Evolutionary conservation across 441 rosid genomes (phyloP).

Genomic region (Raphanus hybrid): DNA sequence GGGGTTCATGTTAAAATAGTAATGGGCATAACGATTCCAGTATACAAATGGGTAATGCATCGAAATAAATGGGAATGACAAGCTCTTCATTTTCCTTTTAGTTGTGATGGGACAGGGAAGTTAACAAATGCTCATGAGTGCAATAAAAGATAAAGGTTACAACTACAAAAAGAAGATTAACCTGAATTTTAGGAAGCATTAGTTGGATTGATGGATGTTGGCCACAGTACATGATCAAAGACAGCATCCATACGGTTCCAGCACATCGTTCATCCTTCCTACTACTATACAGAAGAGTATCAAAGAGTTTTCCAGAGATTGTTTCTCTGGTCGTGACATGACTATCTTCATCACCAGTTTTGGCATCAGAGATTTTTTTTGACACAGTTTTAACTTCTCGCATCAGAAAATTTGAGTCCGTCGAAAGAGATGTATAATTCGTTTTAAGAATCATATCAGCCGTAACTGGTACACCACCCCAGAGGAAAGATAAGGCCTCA

Average conservation of each 20-base stretch:
- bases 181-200: slow-evolving; percentile 98
- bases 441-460: slow-evolving; percentile 92
- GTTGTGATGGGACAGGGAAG: slow-evolving; percentile 22
- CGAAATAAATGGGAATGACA: slow-evolving; percentile 8
- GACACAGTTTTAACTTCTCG: slow-evolving; percentile 70
- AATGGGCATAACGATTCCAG: not conserved
- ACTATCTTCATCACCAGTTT: slow-evolving; percentile 60
- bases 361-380: slow-evolving; percentile 47
- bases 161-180: slow-evolving; percentile 37
- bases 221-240: slow-evolving; percentile 95
- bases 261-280: slow-evolving; percentile 99
- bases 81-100: slow-evolving; percentile 8
- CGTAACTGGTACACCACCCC: slow-evolving; percentile 96
- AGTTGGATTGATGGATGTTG: slow-evolving; percentile 81
- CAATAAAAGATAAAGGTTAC: slow-evolving; percentile 10
- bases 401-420: slow-evolving; percentile 87
- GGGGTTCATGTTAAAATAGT: not conserved
- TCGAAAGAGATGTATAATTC: slow-evolving; percentile 86
- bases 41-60: slow-evolving; percentile 33
- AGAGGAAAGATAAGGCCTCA: slow-evolving; percentile 91
- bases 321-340: slow-evolving; percentile 64
- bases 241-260: slow-evolving; percentile 95
- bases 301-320: slow-evolving; percentile 80
- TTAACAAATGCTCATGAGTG: slow-evolving; percentile 10
- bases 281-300: slow-evolving; percentile 82